Evolutionary conservation across 352 stramenopile genomes (phyloP).

Genomic region (Pythium biforme): DNA sequence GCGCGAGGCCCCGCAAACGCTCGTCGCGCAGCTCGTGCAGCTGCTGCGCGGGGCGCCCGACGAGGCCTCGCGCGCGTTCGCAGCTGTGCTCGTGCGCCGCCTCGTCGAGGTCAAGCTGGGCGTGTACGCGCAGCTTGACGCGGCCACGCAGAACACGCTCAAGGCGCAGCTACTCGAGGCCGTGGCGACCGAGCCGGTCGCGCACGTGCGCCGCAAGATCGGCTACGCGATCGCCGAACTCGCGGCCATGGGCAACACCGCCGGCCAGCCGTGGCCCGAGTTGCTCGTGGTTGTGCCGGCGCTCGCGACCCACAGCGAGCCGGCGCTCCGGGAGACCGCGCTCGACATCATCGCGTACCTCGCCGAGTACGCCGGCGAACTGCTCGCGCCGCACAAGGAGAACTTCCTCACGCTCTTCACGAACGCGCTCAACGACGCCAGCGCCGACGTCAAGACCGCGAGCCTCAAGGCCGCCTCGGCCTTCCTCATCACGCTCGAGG

Average conservation of each 20-base stretch:
- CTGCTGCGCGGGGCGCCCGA: slow-evolving; percentile 57
- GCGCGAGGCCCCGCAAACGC: slow-evolving; percentile 53
- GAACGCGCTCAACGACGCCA: slow-evolving; percentile 64
- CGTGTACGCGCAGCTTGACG: slow-evolving; percentile 65
- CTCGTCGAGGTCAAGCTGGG: slow-evolving; percentile 68
- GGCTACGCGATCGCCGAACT: slow-evolving; percentile 76
- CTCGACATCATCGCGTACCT: slow-evolving; percentile 79
- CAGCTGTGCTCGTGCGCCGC: slow-evolving; percentile 73
- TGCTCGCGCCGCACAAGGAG: slow-evolving; percentile 74
- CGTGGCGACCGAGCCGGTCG: slow-evolving; percentile 56
- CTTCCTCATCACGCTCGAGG: slow-evolving; percentile 76
- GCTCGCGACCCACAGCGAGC: slow-evolving; percentile 55
- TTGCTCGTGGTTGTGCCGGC: slow-evolving; percentile 61
- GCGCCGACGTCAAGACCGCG: slow-evolving; percentile 64
- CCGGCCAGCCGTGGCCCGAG: slow-evolving; percentile 67
- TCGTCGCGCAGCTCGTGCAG: slow-evolving; percentile 69
- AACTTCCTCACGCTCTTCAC: slow-evolving; percentile 79
- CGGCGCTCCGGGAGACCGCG: slow-evolving; percentile 66
- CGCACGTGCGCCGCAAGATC: slow-evolving; percentile 82
- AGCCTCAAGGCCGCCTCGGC: slow-evolving; percentile 67
- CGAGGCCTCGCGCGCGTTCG: slow-evolving; percentile 66
- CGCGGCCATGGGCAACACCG: slow-evolving; percentile 49
- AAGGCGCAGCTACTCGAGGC: slow-evolving; percentile 77
- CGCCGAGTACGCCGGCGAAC: slow-evolving; percentile 61
- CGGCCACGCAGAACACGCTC: slow-evolving; percentile 45